phyloP scores from a whole-genome alignment of 176 grass and related monocot species.

The Pontederia paniculata region DNA sequence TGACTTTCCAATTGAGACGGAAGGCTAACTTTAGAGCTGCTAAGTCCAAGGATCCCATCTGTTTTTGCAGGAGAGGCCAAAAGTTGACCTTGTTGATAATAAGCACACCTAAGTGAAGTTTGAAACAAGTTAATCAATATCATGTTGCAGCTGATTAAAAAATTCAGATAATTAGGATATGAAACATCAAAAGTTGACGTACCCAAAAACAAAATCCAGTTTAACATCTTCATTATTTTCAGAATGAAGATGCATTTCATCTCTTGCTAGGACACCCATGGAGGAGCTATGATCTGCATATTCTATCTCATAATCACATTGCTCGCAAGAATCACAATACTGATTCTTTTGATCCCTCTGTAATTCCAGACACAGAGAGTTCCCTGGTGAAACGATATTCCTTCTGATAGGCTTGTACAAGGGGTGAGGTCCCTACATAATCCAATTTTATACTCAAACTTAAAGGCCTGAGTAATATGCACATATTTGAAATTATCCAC shows the following conservation, averaged over 20 bases:
- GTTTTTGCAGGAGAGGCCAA: slow-evolving; percentile 36
- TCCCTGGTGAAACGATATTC: slow-evolving; percentile 34
- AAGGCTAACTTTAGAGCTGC: slow-evolving; percentile 46
- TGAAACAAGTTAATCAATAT: not conserved
- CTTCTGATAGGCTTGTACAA: slow-evolving; percentile 43
- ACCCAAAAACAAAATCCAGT: slow-evolving; percentile 70
- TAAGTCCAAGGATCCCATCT: slow-evolving; percentile 74
- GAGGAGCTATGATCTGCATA: slow-evolving; percentile 71
- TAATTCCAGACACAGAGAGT: slow-evolving; percentile 43
- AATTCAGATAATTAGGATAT: not conserved
- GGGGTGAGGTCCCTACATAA: slow-evolving; percentile 61
- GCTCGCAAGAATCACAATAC: slow-evolving; percentile 58
- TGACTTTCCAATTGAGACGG: slow-evolving; percentile 56
- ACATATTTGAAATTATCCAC: not conserved
- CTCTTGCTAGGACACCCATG: slow-evolving; percentile 49
- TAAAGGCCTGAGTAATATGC: not conserved
- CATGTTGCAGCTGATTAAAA: too few species aligned
- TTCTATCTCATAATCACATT: slow-evolving; percentile 69
- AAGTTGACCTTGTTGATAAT: slow-evolving; percentile 78
- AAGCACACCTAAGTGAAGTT: slow-evolving; percentile 52
- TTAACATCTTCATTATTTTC: slow-evolving; percentile 36
- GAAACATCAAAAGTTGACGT: not conserved
- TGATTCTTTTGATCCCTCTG: slow-evolving; percentile 35
- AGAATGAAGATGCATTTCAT: slow-evolving; percentile 43
- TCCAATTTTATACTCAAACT: not conserved